These are phyloP conservation scores for Lichina pygmaea DNA, from an alignment of 495 filamentous ascomycete genomes.

Conservation along the genomic window DNA sequence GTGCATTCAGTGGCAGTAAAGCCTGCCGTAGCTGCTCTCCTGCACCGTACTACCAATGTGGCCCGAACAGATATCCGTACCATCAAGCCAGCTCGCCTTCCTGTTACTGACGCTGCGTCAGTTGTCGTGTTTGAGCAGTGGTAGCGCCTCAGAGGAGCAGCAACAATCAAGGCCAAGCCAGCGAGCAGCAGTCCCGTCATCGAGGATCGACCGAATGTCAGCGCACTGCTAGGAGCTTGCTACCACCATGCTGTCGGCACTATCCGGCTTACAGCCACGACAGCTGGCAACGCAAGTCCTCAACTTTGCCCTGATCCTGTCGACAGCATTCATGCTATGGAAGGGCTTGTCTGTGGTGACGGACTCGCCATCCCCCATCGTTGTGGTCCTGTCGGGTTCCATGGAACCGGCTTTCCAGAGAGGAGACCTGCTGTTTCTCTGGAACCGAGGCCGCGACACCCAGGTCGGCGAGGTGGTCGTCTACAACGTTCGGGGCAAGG, in stretches of 20 bases:
- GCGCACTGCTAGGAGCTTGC: background rate
- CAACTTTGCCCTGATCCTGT: constrained; percentile 85
- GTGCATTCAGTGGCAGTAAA: too few relatives aligned
- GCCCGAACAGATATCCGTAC: too few relatives aligned
- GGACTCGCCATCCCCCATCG: constrained; percentile 75
- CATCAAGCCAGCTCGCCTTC: too few relatives aligned
- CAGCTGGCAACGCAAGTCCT: constrained; percentile 71
- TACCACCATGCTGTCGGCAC: constrained; percentile 39
- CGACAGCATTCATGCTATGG: constrained; percentile 96
- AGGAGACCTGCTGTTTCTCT: constrained; percentile 77
- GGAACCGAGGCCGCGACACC: constrained; percentile 45
- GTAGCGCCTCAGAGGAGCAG: too few relatives aligned
- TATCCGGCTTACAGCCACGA: constrained; percentile 39
- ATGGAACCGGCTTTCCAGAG: constrained; percentile 98
- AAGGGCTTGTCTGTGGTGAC: constrained; percentile 74
- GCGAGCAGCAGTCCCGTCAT: too few relatives aligned
- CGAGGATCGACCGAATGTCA: too few relatives aligned
- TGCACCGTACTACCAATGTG: too few relatives aligned
- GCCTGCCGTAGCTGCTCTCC: too few relatives aligned
- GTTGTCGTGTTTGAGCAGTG: too few relatives aligned
- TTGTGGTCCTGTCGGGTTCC: constrained; percentile 77
- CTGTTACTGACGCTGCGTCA: too few relatives aligned
- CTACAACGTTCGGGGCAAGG: constrained; percentile 76
- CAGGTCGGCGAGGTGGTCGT: constrained; percentile 19
- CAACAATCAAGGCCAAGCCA: too few relatives aligned